Percentiles rank a stretch among this genome's conserved stretches.
Conservation (phyloP, 108 stramenopile genomes). For the Craspedostauros australis region DNA sequence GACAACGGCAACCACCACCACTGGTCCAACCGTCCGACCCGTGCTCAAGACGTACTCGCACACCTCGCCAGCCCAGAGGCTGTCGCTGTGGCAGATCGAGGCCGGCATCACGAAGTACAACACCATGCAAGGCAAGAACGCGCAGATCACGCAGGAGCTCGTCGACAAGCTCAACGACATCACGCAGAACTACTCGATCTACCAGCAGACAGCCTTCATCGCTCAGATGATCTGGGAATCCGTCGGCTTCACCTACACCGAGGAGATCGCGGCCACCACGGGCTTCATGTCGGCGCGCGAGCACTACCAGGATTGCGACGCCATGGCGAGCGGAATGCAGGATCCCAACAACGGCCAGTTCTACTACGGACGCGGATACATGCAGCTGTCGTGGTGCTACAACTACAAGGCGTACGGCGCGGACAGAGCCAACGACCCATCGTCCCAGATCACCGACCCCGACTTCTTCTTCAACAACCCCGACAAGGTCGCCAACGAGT, state of each 20-base stretch:
- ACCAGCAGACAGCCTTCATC: neutral
- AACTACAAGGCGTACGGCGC: constrained; percentile 2
- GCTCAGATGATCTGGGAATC: constrained; percentile 6
- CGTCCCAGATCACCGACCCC: constrained; percentile 1
- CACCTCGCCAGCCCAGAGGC: too few relatives aligned
- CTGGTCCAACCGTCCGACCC: too few relatives aligned
- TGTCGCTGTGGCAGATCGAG: too few relatives aligned
- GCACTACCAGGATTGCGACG: neutral
- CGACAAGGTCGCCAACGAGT: neutral
- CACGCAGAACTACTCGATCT: neutral
- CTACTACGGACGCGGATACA: constrained; percentile 3
- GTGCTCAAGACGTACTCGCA: too few relatives aligned
- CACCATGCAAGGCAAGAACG: too few relatives aligned
- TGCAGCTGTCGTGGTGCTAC: constrained; percentile 7
- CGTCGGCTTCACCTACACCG: neutral
- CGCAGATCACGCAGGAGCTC: too few relatives aligned
- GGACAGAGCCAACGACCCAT: neutral
- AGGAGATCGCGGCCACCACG: constrained; percentile 1
- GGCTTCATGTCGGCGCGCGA: neutral
- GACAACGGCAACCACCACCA: too few relatives aligned
- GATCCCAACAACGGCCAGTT: neutral
- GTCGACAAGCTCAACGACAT: too few relatives aligned
- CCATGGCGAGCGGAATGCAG: neutral
- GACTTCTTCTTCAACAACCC: constrained; percentile 3
- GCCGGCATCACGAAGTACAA: too few relatives aligned